Evolutionary conservation across 768 basidiomycete species (phyloP), one percentile per base, ranked within the genome.

Genomic region (Pulveroboletus sp.): DNA sequence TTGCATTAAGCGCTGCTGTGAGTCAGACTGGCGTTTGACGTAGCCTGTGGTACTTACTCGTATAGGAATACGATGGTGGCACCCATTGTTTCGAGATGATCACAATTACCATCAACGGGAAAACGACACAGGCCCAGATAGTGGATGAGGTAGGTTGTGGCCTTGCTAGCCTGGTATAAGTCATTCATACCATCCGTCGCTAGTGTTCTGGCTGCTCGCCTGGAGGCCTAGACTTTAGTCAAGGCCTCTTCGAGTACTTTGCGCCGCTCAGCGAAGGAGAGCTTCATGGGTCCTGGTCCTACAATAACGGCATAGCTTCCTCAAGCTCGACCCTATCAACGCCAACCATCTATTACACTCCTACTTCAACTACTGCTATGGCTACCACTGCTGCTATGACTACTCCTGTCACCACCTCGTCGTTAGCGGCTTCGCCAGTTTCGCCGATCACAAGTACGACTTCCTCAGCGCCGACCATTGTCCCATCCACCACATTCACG

Each of bases 211-310:
- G 62, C 5, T 79, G 79, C 63, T 46, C 59, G 0, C 42, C 33
- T 3, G 71, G 69, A 33, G 74, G 70, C 38, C 69, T 82, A 17
- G 81, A 82, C 59, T 56, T 80, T 17, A 75, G 73, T 7, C 55
- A 61, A 1, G 70, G 69, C 14, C 71, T 82, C n/a, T 80, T 80
- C 57, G 5, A 60, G 4, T 63, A 59, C 57, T 73, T 80, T 47
- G 76, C 65, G 1, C 52, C 64, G 18, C 41, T 63, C 11, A 44
- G 39, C 14, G 46, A 55, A 6, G 78, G 77, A 32, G 62, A 69
- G 13, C 46, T 79, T 18, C 49, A 62, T 24, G 73, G 74, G 2
- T 53, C 57, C 4, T 82, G 81, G 79, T 52, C 46, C 13, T 73
- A 66, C 44, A 66, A 68, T 15, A 63, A 49, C 17, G 60, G 49